Percentiles rank a stretch among this genome's conserved stretches.
Evolutionary conservation across 2,329 filamentous ascomycete species (phyloP).

Genomic region (Cadophora luteo-olivacea): DNA sequence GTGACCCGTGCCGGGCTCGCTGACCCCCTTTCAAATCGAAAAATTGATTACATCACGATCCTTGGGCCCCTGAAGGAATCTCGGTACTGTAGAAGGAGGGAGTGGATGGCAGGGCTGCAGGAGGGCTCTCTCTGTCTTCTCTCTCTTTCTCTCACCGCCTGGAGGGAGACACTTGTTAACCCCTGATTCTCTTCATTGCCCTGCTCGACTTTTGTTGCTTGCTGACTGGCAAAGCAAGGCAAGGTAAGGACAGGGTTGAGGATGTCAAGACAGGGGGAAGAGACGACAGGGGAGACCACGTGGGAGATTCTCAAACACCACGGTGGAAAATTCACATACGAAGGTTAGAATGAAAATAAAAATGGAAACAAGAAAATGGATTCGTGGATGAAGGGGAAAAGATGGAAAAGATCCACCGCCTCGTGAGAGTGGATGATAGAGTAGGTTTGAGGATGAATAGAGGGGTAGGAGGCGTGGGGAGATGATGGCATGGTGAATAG

Average conservation of each 20-base stretch:
- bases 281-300: constrained; percentile 6
- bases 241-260: not conserved
- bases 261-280: not conserved
- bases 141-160: constrained; percentile 8
- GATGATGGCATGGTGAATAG: constrained; percentile 7
- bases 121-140: no score
- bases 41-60: constrained; percentile 9
- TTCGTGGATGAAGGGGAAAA: not conserved
- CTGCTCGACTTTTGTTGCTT: not conserved
- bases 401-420: not conserved
- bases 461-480: not conserved
- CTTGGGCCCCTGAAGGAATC: not conserved
- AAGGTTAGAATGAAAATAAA: not conserved
- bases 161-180: not conserved
- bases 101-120: no score
- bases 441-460: not conserved
- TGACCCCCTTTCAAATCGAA: no score
- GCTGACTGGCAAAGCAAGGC: not conserved
- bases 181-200: constrained; percentile 2
- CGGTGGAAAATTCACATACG: not conserved
- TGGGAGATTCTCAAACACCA: constrained; percentile 11
- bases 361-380: not conserved
- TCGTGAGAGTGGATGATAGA: constrained; percentile 1
- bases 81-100: not conserved
- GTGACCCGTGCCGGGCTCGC: not conserved